These are phyloP conservation scores for Podospora comata DNA, from an alignment of 495 filamentous ascomycete species.

Conservation along the genomic window DNA sequence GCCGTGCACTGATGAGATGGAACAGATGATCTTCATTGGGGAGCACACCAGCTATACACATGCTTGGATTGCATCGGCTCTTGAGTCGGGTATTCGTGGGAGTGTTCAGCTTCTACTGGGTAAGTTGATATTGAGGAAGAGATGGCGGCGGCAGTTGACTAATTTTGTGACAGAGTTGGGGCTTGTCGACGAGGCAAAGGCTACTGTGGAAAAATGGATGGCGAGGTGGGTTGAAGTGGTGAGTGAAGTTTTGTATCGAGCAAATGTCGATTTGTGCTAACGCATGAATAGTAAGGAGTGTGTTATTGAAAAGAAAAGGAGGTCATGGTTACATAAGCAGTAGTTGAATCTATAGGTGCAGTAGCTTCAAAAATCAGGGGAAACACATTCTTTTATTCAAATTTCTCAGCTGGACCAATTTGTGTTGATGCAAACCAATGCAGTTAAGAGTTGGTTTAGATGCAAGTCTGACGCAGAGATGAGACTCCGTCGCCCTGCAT, in stretches of 20 bases:
- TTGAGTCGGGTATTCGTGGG: slow-evolving; percentile 65
- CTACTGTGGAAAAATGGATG: slow-evolving; percentile 64
- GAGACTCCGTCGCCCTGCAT: not conserved
- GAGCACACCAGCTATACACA: slow-evolving; percentile 74
- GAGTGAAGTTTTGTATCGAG: not conserved
- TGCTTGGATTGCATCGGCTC: slow-evolving; percentile 66
- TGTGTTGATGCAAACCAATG: not conserved
- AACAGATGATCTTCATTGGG: slow-evolving; percentile 58
- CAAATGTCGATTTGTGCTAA: not conserved
- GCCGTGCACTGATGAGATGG: not conserved
- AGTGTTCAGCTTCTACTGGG: slow-evolving; percentile 55
- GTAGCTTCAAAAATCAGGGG: not conserved
- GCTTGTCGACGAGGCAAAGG: slow-evolving; percentile 67
- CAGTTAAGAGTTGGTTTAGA: not conserved
- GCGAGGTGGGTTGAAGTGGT: slow-evolving; percentile 52
- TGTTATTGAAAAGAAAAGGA: not conserved
- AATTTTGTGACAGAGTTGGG: slow-evolving; percentile 46
- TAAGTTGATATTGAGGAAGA: slow-evolving; percentile 33
- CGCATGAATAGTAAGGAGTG: not conserved
- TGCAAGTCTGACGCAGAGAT: not conserved
- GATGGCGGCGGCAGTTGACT: not conserved
- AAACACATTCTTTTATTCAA: not conserved
- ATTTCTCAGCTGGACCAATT: not conserved
- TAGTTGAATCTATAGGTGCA: not conserved
- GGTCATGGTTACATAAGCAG: not conserved